phyloP scores from a whole-genome alignment of 352 stramenopile species.

The Aphanomyces cochlioides region DNA sequence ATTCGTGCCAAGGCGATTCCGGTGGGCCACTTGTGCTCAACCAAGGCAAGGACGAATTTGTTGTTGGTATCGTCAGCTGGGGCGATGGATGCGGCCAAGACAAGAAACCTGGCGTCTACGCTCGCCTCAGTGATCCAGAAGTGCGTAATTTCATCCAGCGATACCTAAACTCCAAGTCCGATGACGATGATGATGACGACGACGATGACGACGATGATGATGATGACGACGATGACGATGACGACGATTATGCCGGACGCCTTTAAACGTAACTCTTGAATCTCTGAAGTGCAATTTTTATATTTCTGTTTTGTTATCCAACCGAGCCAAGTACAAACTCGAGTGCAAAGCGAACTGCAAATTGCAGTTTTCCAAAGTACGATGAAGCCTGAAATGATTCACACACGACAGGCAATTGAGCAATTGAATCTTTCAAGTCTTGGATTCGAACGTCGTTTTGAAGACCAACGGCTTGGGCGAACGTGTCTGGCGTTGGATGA shows the following conservation, averaged over 20 bases:
- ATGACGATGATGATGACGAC: constrained; percentile 1
- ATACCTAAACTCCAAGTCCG: neutral
- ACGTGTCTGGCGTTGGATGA: neutral
- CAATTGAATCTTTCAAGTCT: no score
- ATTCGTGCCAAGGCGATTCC: constrained; percentile 37
- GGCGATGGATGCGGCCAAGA: constrained; percentile 27
- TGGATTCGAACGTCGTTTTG: no score
- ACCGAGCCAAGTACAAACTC: no score
- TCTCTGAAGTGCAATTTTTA: no score
- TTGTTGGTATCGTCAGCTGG: constrained; percentile 39
- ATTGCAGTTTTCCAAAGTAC: no score
- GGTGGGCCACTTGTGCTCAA: constrained; percentile 29
- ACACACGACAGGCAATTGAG: no score
- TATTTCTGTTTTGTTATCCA: no score
- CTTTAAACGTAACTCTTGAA: no score
- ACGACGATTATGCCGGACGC: neutral
- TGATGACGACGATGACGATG: constrained; percentile 13
- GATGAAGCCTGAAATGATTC: no score
- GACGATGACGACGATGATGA: neutral
- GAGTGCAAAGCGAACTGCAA: no score
- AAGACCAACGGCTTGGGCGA: neutral
- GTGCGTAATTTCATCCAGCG: neutral
- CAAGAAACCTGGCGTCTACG: constrained; percentile 19
- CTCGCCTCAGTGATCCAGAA: neutral
- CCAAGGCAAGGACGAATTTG: neutral